Evolutionary conservation across 805 yeast genomes (phyloP).

Genomic region (Candida dajiaensis): DNA sequence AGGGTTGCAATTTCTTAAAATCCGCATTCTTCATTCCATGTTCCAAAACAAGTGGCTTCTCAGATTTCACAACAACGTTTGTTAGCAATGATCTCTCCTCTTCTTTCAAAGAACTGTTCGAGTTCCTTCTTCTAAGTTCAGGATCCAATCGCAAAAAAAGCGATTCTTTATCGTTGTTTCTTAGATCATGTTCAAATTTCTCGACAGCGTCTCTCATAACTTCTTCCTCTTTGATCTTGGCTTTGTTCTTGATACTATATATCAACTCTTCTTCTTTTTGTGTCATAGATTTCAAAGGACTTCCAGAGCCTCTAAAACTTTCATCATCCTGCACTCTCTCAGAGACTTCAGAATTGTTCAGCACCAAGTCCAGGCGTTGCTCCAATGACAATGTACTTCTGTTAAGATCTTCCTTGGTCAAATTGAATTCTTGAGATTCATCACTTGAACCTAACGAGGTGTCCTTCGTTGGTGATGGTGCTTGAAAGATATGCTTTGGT

Average conservation of each 20-base stretch:
- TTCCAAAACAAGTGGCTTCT: constrained; percentile 10
- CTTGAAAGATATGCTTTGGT: constrained; percentile 24
- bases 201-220: constrained; percentile 25
- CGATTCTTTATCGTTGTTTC: constrained; percentile 24
- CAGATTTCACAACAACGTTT: constrained; percentile 5
- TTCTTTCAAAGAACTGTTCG: constrained; percentile 21
- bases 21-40: constrained; percentile 16
- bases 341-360: constrained; percentile 23
- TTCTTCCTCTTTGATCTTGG: constrained; percentile 22
- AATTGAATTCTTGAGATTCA: constrained; percentile 20
- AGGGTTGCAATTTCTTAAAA: neutral
- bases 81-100: constrained; percentile 20
- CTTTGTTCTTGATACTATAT: constrained; percentile 16
- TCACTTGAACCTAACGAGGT: constrained; percentile 22
- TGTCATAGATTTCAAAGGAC: constrained; percentile 15
- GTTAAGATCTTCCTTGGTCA: constrained; percentile 24
- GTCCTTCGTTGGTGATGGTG: constrained; percentile 21
- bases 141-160: constrained; percentile 22
- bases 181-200: constrained; percentile 28
- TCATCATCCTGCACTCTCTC: constrained; percentile 21
- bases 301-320: constrained; percentile 19
- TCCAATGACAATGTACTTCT: constrained; percentile 29
- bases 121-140: constrained; percentile 21
- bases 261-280: constrained; percentile 22
- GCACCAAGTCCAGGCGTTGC: constrained; percentile 39